Evolutionary conservation across 495 filamentous ascomycete species (phyloP).

Genomic region (Beverwykella pulmonaria): DNA sequence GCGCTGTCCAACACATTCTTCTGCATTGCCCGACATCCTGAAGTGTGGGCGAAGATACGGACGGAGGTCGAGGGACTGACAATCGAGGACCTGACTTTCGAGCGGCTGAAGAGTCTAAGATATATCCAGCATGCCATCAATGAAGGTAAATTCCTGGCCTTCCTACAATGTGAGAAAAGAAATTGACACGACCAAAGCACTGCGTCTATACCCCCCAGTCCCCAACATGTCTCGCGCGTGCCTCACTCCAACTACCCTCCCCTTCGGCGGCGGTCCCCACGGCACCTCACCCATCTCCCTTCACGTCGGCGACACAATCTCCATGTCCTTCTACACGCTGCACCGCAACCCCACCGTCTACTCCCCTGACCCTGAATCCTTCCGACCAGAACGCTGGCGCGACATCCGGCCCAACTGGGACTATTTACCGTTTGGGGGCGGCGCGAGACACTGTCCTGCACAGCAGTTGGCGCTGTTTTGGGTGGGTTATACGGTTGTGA

Average conservation of each 20-base stretch:
- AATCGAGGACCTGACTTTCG: constrained; percentile 1
- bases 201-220: constrained; percentile 45
- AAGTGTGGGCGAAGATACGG: constrained; percentile 8
- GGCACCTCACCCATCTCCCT: constrained; percentile 39
- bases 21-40: not conserved
- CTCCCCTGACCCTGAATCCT: constrained; percentile 17
- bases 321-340: constrained; percentile 13
- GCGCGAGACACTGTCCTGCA: constrained; percentile 42
- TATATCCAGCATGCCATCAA: not conserved
- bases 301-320: constrained; percentile 1
- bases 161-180: not conserved
- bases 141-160: constrained; percentile 6
- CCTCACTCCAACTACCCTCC: constrained; percentile 52
- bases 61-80: not conserved
- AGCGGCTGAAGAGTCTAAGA: not conserved
- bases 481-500: constrained; percentile 16
- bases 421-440: constrained; percentile 46
- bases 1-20: constrained; percentile 9
- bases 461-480: constrained; percentile 26
- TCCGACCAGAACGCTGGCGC: constrained; percentile 38
- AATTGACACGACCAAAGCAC: constrained; percentile 38
- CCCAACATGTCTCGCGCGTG: constrained; percentile 1
- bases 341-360: constrained; percentile 37
- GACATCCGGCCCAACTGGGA: constrained; percentile 38
- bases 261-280: constrained; percentile 54